Evolutionary conservation across 2,329 filamentous ascomycete genomes (phyloP).

Genomic region (Monosporascus sp.): DNA sequence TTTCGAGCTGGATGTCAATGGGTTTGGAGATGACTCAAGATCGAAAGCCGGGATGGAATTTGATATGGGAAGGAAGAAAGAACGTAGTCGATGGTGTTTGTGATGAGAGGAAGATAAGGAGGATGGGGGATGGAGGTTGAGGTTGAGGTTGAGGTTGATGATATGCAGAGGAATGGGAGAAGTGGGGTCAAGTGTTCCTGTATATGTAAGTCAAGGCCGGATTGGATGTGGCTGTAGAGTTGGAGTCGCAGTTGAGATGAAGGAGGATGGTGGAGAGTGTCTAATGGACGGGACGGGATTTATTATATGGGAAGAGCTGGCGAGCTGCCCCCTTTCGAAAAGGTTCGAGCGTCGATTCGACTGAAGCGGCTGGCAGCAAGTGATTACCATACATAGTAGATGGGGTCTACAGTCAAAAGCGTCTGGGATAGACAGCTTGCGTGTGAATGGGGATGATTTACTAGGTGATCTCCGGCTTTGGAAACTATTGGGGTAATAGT

Average conservation of each 20-base stretch:
- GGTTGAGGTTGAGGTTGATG: constrained; percentile 2
- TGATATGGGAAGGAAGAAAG: neutral
- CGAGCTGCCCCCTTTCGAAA: no score
- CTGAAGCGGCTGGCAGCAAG: no score
- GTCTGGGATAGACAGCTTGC: neutral
- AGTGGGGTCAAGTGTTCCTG: constrained; percentile 2
- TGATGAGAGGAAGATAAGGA: neutral
- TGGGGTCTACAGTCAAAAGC: no score
- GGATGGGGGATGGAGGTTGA: neutral
- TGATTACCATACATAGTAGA: no score
- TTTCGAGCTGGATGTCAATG: neutral
- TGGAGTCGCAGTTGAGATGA: neutral
- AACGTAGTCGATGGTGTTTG: neutral
- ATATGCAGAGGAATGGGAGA: constrained; percentile 2
- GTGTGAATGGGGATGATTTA: neutral
- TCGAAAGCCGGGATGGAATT: neutral
- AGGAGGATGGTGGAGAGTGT: neutral
- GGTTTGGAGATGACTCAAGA: neutral
- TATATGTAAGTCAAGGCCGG: neutral
- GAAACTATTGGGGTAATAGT: neutral
- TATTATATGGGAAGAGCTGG: neutral
- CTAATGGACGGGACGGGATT: neutral
- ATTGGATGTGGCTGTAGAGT: neutral
- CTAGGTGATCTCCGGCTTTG: neutral
- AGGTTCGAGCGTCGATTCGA: no score